Percentiles rank a stretch among this genome's conserved stretches.
Evolutionary conservation across 1,284 basidiomycete species (phyloP).

Genomic region (Hortiboletus rubellus): DNA sequence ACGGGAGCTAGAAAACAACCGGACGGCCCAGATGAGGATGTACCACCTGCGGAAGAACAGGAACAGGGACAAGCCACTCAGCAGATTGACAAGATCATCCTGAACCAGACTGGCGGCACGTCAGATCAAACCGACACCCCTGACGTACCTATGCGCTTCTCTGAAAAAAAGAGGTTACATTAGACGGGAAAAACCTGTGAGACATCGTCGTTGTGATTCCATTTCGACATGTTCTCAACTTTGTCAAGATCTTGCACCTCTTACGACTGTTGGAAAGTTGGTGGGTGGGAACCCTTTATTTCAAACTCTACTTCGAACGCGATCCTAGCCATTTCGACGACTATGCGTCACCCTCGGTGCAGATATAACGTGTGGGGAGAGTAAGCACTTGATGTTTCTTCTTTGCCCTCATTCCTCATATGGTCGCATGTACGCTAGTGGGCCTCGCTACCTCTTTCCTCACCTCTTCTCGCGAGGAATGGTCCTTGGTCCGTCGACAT

Average conservation of each 20-base stretch:
- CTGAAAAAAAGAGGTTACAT: constrained; percentile 85
- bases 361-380: constrained; percentile 96
- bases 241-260: constrained; percentile 78
- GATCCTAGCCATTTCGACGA: constrained; percentile 82
- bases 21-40: constrained; percentile 36
- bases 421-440: constrained; percentile 46
- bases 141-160: constrained; percentile 69
- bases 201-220: constrained; percentile 26
- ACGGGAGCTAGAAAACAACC: constrained; percentile 46
- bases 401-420: background rate
- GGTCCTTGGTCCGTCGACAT: constrained; percentile 87
- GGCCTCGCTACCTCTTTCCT: constrained; percentile 83
- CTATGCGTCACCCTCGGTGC: constrained; percentile 86
- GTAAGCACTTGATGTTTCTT: constrained; percentile 39
- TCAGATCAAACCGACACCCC: constrained; percentile 51
- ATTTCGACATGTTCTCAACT: constrained; percentile 2
- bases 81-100: constrained; percentile 34
- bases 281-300: constrained; percentile 42
- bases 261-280: constrained; percentile 95
- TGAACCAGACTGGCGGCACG: constrained; percentile 33
- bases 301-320: constrained; percentile 1
- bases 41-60: constrained; percentile 23
- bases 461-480: constrained; percentile 83
- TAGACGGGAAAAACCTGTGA: constrained; percentile 88
- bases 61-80: constrained; percentile 20